phyloP scores from a whole-genome alignment of 805 yeast genomes.

The Cyberlindnera saturnus region DNA sequence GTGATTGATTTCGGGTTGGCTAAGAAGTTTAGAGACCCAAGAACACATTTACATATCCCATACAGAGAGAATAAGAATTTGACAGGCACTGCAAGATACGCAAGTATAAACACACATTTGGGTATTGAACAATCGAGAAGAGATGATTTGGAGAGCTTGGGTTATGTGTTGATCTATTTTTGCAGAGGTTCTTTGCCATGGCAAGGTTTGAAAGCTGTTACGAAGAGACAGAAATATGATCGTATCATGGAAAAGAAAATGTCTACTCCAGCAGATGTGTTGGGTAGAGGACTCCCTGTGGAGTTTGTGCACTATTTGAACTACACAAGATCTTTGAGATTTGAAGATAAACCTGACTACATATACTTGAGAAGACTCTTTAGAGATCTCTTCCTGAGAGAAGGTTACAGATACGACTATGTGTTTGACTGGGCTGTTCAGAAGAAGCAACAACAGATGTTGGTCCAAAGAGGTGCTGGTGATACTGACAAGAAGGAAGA shows the following conservation, averaged over 20 bases:
- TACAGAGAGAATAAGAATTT: slow-evolving; percentile 93
- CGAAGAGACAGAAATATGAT: slow-evolving; percentile 95
- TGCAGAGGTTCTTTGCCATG: slow-evolving; percentile 95
- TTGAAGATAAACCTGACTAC: slow-evolving; percentile 96
- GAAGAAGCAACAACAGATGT: slow-evolving; percentile 53
- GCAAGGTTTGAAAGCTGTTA: slow-evolving; percentile 97
- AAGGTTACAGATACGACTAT: slow-evolving; percentile 88
- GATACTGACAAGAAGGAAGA: slow-evolving; percentile 6
- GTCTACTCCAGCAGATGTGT: slow-evolving; percentile 78
- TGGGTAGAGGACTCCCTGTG: slow-evolving; percentile 87
- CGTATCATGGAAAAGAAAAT: slow-evolving; percentile 92
- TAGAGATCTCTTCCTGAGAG: slow-evolving; percentile 82
- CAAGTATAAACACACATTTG: slow-evolving; percentile 89
- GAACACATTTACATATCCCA: slow-evolving; percentile 91
- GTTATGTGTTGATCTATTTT: slow-evolving; percentile 90
- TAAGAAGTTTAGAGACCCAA: slow-evolving; percentile 91
- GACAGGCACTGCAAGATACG: slow-evolving; percentile 97
- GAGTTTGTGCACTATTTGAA: slow-evolving; percentile 83
- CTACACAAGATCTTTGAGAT: slow-evolving; percentile 83
- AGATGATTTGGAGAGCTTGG: slow-evolving; percentile 92
- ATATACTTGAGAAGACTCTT: slow-evolving; percentile 80
- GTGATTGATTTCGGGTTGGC: slow-evolving; percentile 95
- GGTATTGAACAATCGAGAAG: slow-evolving; percentile 97
- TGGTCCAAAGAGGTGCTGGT: slow-evolving; percentile 16
- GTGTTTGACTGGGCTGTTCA: slow-evolving; percentile 95